Base-by-base conservation (phyloP, 768 basidiomycete species). In the Psilocybe cubensis region DNA sequence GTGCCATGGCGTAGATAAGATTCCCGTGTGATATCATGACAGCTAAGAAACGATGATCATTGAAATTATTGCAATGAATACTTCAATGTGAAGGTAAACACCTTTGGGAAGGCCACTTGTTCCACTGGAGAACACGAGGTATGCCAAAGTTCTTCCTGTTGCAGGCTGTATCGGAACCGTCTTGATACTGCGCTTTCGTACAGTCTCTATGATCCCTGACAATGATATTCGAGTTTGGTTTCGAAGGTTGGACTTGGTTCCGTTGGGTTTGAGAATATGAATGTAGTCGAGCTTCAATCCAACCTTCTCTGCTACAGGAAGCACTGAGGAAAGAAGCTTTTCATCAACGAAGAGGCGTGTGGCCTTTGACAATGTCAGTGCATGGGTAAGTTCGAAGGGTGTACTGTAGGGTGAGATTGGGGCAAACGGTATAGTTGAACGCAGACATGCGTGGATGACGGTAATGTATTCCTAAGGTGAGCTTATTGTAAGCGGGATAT, bases 71-170 rank as follows among this genome's bases (percentile, higher is more conserved):
- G n/a, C 35, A 14, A 38, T 17, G 38, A 46, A 14, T 4, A 6
- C 42, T 24, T 20, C 7, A 42, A 31, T 20, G 57, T 21, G n/a
- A 9, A 35, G 7, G 35, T 33, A 21, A 56, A 17, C 28, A 85
- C 89, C 88, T 80, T 92, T 91, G 0, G 90, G 88, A 3, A 85
- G 72, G 0, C 90, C 90, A 57, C 81, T 91, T 0, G 90, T 92
- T 23, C 90, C 89, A 62, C 90, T 91, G 0, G 89, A 92, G 66
- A 89, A 90, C 0, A 87, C 74, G 3, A 92, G 73, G 66, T 91
- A 89, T 1, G 87, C 89, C 1, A 90, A 70, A 0, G 85, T 88
- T 56, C 86, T 72, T 23, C 71, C 74, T n/a, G 61, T 71, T 0
- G 82, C 87, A 0, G 76, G 73, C 35, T 74, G 77, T 31, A 83